Conservation (phyloP, 1,284 basidiomycete genomes). For the Trichosporon coremiiforme region DNA sequence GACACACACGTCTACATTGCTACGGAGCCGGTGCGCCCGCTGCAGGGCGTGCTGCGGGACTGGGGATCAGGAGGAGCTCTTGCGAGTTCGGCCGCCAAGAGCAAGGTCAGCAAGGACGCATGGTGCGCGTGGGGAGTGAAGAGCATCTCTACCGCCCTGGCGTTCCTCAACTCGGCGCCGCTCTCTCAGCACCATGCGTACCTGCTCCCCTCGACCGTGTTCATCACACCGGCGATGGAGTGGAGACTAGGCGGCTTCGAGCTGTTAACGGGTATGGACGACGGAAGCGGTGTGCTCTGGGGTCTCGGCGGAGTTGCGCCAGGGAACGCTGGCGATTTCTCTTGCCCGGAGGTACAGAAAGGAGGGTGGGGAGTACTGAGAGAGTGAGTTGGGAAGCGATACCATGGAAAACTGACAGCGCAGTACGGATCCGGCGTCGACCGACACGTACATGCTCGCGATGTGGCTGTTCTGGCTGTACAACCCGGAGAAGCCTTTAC, state of each 20-base stretch:
- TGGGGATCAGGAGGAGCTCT: slow-evolving; percentile 58
- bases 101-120: slow-evolving; percentile 70
- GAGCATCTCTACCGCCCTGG: slow-evolving; percentile 82
- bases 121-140: slow-evolving; percentile 95
- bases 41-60: slow-evolving; percentile 67
- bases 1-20: slow-evolving; percentile 87
- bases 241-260: slow-evolving; percentile 97
- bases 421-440: slow-evolving; percentile 70
- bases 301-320: slow-evolving; percentile 70
- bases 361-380: slow-evolving; percentile 79
- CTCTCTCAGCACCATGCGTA: slow-evolving; percentile 87
- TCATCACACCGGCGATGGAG: slow-evolving; percentile 80
- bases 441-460: slow-evolving; percentile 84
- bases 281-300: slow-evolving; percentile 59
- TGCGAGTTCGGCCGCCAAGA: slow-evolving; percentile 47
- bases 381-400: slow-evolving; percentile 63
- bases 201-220: slow-evolving; percentile 72
- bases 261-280: slow-evolving; percentile 64
- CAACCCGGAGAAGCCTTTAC: slow-evolving; percentile 74
- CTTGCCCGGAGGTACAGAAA: slow-evolving; percentile 84
- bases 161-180: slow-evolving; percentile 86
- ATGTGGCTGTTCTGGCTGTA: slow-evolving; percentile 81
- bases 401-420: no score
- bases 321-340: slow-evolving; percentile 62
- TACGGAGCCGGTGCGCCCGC: slow-evolving; percentile 85